These are phyloP conservation scores for Xenosphaeropsis pyriputrescens DNA, from an alignment of 2,329 filamentous ascomycete species.

Conservation along the genomic window DNA sequence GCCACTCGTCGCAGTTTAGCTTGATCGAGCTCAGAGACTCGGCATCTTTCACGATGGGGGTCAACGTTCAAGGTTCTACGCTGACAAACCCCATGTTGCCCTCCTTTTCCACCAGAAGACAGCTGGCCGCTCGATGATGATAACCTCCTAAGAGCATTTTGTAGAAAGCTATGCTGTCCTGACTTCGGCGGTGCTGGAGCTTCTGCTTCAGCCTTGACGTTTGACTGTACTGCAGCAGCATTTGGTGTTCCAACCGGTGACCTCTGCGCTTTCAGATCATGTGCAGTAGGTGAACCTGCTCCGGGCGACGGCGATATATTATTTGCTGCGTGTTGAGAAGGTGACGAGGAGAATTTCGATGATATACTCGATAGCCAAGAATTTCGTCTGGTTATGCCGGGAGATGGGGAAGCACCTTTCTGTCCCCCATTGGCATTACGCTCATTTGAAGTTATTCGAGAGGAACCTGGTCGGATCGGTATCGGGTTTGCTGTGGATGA, in stretches of 20 bases:
- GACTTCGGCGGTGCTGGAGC: slow-evolving; percentile 59
- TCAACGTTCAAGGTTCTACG: slow-evolving; percentile 78
- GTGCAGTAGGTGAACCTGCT: background rate
- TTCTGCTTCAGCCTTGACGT: slow-evolving; percentile 37
- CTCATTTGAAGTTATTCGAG: slow-evolving; percentile 12
- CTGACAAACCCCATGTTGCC: slow-evolving; percentile 59
- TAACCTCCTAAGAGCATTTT: slow-evolving; percentile 65
- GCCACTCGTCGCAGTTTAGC: slow-evolving; percentile 76
- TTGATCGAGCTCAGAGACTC: slow-evolving; percentile 63
- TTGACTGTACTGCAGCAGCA: slow-evolving; percentile 45
- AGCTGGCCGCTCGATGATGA: slow-evolving; percentile 48
- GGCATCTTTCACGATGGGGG: slow-evolving; percentile 61
- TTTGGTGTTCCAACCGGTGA: slow-evolving; percentile 35
- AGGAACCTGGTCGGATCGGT: slow-evolving; percentile 10
- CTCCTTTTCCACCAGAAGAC: slow-evolving; percentile 23
- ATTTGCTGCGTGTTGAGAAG: slow-evolving; percentile 12
- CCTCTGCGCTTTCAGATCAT: slow-evolving; percentile 17
- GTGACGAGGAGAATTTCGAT: slow-evolving; percentile 64
- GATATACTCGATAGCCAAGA: slow-evolving; percentile 94
- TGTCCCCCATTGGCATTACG: slow-evolving; percentile 9
- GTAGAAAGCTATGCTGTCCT: slow-evolving; percentile 58
- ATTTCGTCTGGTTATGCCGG: slow-evolving; percentile 30
- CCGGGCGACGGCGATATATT: slow-evolving; percentile 11
- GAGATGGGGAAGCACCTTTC: slow-evolving; percentile 10
- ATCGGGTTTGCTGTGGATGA: slow-evolving; percentile 9